Evolutionary conservation across 2,329 filamentous ascomycete genomes (phyloP), one percentile per base, ranked within the genome.

Genomic region (Neodidymelliopsis sp.): DNA sequence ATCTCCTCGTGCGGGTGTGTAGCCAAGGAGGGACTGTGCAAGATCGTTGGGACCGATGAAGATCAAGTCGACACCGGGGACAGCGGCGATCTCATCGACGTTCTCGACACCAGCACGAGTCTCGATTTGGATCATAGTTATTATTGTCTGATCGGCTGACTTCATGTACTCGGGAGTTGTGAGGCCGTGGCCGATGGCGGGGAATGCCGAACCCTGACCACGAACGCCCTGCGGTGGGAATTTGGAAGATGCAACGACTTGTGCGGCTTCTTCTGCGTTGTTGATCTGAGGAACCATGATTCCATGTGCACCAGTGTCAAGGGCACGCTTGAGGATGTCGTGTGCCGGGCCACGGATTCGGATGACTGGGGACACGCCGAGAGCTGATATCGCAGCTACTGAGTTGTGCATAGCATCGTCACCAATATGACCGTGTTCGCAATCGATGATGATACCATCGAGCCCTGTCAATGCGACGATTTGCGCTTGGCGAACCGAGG

Each of bases 71-170:
- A 88, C 75, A 3, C 83, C 83, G 3, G 82, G 72, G 16, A 85
- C 75, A 15, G 79, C 76, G 30, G 83, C 84, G 66, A 88, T 88
- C 36, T 81, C 81, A 24, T 87, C 84, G 1, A 87, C 72, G 42
- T 79, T 78, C 35, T 77, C 79, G 11, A 88, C 73, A 0, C 84
- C 84, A 65, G 86, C 84, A 52, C 76, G 74, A 0, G 85, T 87
- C 72, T 88, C 85, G 41, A 88, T 87, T 67, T 88, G 85, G 9
- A 87, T 83, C 73, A 87, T 85, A 12, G 82, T 86, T 49, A 88
- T 65, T 16, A 88, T 75, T 22, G 77, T 77, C 7, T 77, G 75
- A 60, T 84, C 84, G 35, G 81, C 81, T 29, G 81, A 76, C 57
- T 82, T 77, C 39, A 84, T 76, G 54, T 84, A 85, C 51, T 82